Evolutionary conservation across 106 monocot species (phyloP).

Genomic region (Dioscorea zingiberensis): DNA sequence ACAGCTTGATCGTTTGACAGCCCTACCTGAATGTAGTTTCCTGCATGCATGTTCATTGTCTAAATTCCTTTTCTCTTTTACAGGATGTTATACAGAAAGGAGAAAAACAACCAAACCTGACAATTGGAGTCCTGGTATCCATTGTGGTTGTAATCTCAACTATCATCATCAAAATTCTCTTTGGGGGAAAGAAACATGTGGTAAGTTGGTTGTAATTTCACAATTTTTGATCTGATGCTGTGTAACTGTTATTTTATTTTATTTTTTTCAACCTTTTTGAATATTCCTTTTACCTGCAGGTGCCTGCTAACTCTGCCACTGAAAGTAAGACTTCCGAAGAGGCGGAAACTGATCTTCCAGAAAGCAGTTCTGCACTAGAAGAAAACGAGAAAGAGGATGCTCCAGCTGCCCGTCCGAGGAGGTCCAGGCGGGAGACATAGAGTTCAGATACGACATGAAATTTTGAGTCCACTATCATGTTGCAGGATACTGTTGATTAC

Average conservation of each 20-base stretch:
- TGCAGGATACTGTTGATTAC: too few relatives aligned
- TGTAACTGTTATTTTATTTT: background rate
- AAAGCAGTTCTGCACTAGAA: constrained; percentile 28
- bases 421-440: constrained; percentile 57
- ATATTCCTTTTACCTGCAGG: constrained; percentile 3
- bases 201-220: constrained; percentile 16
- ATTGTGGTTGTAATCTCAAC: constrained; percentile 40
- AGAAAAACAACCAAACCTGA: constrained; percentile 73
- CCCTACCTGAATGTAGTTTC: too few relatives aligned
- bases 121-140: constrained; percentile 68
- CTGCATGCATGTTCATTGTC: too few relatives aligned
- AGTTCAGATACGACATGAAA: too few relatives aligned
- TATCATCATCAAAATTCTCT: constrained; percentile 43
- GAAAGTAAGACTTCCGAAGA: constrained; percentile 3
- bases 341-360: constrained; percentile 16
- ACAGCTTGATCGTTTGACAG: too few relatives aligned
- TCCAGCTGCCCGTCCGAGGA: constrained; percentile 42
- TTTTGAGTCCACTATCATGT: too few relatives aligned
- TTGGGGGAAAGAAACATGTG: constrained; percentile 61
- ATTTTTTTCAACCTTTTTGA: background rate
- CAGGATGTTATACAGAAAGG: constrained; percentile 84
- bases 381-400: constrained; percentile 39
- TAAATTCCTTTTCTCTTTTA: too few relatives aligned
- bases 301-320: constrained; percentile 4
- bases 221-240: too few relatives aligned